Conservation (phyloP, 257 asterid species). For the Perilla frutescens region DNA sequence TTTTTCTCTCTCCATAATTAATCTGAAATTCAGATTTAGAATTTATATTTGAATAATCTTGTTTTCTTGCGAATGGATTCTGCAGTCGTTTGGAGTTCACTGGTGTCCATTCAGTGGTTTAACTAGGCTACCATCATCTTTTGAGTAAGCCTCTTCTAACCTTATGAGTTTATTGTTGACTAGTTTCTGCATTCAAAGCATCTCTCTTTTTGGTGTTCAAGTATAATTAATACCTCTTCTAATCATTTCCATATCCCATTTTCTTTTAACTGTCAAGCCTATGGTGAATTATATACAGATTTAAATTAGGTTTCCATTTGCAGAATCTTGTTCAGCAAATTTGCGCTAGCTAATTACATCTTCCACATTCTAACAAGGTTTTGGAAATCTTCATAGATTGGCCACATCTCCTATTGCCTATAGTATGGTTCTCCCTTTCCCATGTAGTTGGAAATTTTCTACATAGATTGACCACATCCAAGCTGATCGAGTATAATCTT, state of each 20-base stretch:
- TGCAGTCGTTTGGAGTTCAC: constrained; percentile 89
- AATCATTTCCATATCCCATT: constrained; percentile 2
- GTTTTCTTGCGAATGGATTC: constrained; percentile 34
- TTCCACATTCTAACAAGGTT: no score
- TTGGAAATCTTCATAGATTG: no score
- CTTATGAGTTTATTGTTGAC: constrained; percentile 15
- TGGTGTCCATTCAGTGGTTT: constrained; percentile 84
- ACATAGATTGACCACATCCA: neutral
- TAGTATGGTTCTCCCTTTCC: no score
- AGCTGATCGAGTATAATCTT: neutral
- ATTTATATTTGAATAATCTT: constrained; percentile 1
- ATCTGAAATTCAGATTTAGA: constrained; percentile 8
- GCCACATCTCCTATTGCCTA: no score
- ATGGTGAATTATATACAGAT: neutral
- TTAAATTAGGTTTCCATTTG: constrained; percentile 1
- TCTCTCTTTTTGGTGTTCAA: constrained; percentile 3
- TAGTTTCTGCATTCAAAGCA: neutral
- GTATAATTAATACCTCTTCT: neutral
- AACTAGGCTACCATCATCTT: constrained; percentile 71
- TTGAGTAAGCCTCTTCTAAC: constrained; percentile 61
- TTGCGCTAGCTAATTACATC: no score
- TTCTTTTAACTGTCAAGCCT: constrained; percentile 13
- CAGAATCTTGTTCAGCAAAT: neutral
- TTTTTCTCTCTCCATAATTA: neutral
- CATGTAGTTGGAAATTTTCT: no score